Evolutionary conservation across 1,284 basidiomycete species (phyloP).

Genomic region (Abortiporus biennis): DNA sequence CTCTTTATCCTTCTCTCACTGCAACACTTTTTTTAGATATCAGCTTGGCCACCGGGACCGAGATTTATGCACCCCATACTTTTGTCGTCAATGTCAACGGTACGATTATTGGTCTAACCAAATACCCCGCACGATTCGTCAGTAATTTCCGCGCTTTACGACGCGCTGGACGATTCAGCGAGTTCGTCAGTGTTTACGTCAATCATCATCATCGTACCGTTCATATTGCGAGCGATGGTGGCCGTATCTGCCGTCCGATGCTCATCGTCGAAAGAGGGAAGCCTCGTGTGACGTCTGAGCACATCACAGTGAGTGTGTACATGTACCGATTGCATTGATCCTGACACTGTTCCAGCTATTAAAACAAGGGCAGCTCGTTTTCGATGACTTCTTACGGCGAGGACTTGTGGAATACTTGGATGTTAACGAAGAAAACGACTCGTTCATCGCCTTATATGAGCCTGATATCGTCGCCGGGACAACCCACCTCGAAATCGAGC

Average conservation of each 20-base stretch:
- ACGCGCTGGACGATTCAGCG: conserved; percentile 87
- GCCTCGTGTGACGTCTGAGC: conserved; percentile 76
- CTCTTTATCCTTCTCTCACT: conserved; percentile 8
- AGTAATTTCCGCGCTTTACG: conserved; percentile 88
- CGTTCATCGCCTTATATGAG: conserved; percentile 95
- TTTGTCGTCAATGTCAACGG: conserved; percentile 98
- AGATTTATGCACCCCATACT: conserved; percentile 89
- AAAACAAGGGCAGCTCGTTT: conserved; percentile 75
- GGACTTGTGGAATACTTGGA: conserved; percentile 99
- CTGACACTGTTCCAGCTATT: too few species aligned
- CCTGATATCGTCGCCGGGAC: conserved; percentile 75
- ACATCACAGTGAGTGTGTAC: conserved; percentile 62
- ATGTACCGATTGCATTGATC: too few species aligned
- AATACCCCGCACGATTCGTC: conserved; percentile 85
- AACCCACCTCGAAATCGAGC: conserved; percentile 98
- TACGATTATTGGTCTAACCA: conserved; percentile 90
- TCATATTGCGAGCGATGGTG: conserved; percentile 96
- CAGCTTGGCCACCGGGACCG: conserved; percentile 86
- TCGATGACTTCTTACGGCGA: conserved; percentile 91
- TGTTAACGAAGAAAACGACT: conserved; percentile 99
- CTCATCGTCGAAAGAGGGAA: conserved; percentile 91
- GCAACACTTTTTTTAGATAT: conserved; percentile 60
- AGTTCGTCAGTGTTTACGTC: conserved; percentile 97
- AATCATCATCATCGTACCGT: conserved; percentile 95
- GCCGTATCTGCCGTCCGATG: conserved; percentile 95